Evolutionary conservation across 163 green algal genomes (phyloP), one percentile per base, ranked within the genome.

Genomic region (Chloroidium sp.): DNA sequence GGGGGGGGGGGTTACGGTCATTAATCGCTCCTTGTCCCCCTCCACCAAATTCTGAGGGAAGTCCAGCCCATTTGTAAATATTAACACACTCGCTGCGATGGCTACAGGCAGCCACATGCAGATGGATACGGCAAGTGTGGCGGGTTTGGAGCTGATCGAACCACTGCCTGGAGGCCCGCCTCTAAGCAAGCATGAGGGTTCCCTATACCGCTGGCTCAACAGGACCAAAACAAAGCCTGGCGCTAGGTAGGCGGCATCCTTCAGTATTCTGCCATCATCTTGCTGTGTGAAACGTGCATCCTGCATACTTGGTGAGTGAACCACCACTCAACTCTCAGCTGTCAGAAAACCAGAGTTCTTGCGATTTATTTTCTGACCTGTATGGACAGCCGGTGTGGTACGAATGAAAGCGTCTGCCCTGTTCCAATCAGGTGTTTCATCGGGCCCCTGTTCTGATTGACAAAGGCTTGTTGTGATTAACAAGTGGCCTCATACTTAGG

Each of bases 121-220:
- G 36, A 85, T 93, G 12, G 89, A 93, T 74, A 59, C 76, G 0
- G 82, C 81, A 58, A 88, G 68, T 1, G 74, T 89, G 14, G 68
- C 74, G 57, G 84, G 82, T 0, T 81, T 93, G 74, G 88, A 91
- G 82, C 78, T 91, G 4, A 78, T 89, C 12, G 80, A 86, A n/a
- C 82, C 88, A 10, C 57, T 83, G 58, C 59, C 62, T 13, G 59
- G 81, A 75, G 84, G 82, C 61, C n/a, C 0, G 61, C 58, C n/a
- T 6, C 6, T 1, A 60, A 2, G 62, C 76, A 68, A 78, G 74
- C 59, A 14, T 4, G 12, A 2, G 64, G 13, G 14, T 0, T 76
- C 2, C 62, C 61, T 83, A 62, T 79, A 61, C 36, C 62, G 1
- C 58, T 76, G 82, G 77, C 81, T 89, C 59, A 82, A 92, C 69